A percentile compares a stretch with the other conserved stretches of the same genome.
These are phyloP conservation scores for Diaporthe sp. DNA, from an alignment of 2,329 filamentous ascomycete genomes.

Conservation along the genomic window DNA sequence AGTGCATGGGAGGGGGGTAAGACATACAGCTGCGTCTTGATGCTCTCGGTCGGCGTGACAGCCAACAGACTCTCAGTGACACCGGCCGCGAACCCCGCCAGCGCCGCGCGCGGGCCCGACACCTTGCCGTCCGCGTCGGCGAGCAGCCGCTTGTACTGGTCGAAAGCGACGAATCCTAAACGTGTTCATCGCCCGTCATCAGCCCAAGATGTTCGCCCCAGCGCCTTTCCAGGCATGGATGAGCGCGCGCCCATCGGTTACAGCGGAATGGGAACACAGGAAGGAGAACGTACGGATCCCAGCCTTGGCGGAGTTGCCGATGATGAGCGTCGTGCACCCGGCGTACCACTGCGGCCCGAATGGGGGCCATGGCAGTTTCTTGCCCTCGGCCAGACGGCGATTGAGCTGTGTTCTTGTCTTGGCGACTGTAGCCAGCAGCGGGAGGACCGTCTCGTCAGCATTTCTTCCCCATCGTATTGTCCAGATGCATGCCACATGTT, in stretches of 20 bases:
- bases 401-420: constrained; percentile 97
- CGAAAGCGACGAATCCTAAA: constrained; percentile 91
- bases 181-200: background rate
- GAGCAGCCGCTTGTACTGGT: constrained; percentile 89
- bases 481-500: no score
- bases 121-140: constrained; percentile 89
- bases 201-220: constrained; percentile 13
- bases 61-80: constrained; percentile 94
- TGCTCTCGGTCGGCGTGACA: constrained; percentile 96
- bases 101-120: constrained; percentile 89
- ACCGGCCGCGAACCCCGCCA: constrained; percentile 94
- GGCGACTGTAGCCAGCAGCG: constrained; percentile 71
- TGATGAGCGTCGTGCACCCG: constrained; percentile 95
- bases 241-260: no score
- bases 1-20: background rate
- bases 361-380: constrained; percentile 95
- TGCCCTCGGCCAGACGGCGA: constrained; percentile 80
- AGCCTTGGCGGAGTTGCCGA: constrained; percentile 96
- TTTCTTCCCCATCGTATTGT: no score
- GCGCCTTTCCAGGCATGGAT: no score
- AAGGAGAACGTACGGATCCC: constrained; percentile 80
- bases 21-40: constrained; percentile 90
- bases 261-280: no score
- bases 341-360: constrained; percentile 98
- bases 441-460: background rate